Conservation (phyloP, 805 yeast species). For the Saturnispora hagleri region DNA sequence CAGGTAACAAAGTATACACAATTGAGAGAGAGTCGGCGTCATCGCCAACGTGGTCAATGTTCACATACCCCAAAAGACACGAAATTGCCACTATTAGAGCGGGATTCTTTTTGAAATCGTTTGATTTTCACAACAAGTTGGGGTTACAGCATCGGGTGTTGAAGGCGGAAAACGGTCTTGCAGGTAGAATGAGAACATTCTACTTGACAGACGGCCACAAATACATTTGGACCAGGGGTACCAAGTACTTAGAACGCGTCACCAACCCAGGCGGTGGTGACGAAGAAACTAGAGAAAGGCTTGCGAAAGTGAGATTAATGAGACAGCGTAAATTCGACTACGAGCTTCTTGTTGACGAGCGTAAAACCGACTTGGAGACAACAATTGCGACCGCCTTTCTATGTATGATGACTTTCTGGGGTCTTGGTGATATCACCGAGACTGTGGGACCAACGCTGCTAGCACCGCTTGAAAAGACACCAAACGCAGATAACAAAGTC, state of each 20-base stretch:
- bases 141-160: conserved; percentile 39
- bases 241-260: conserved; percentile 43
- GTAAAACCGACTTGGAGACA: conserved; percentile 38
- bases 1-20: conserved; percentile 36
- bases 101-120: conserved; percentile 36
- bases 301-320: conserved; percentile 47
- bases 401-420: conserved; percentile 64
- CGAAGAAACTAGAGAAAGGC: conserved; percentile 44
- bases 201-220: conserved; percentile 43
- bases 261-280: conserved; percentile 47
- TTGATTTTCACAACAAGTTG: conserved; percentile 40
- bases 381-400: conserved; percentile 54
- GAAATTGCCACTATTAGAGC: conserved; percentile 45
- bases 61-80: conserved; percentile 33
- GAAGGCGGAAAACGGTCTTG: conserved; percentile 28
- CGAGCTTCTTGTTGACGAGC: conserved; percentile 44
- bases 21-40: conserved; percentile 40
- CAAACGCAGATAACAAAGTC: conserved; percentile 7
- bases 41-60: conserved; percentile 45
- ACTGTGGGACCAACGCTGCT: conserved; percentile 43
- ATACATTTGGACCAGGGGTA: conserved; percentile 46
- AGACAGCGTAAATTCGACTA: conserved; percentile 53
- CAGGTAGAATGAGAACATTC: conserved; percentile 39
- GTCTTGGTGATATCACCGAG: conserved; percentile 42
- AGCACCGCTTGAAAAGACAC: conserved; percentile 5